Evolutionary conservation across 2,329 filamentous ascomycete species (phyloP), one percentile per base, ranked within the genome.

Genomic region (Aspergillus terreus): DNA sequence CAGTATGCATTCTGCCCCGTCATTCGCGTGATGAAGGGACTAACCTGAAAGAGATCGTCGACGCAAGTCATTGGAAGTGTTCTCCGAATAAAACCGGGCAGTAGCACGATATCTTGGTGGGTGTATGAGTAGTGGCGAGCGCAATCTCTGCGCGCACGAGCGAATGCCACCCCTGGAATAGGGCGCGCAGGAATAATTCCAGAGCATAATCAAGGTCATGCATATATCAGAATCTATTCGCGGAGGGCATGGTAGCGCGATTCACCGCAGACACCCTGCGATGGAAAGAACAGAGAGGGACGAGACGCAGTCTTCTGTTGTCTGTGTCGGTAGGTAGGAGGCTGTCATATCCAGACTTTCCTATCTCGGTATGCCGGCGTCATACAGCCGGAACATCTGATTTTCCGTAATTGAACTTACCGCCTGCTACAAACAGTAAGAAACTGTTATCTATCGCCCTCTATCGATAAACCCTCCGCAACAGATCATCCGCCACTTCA

Each of bases 41-140:
- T 35, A 57, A 72, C 69, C 63, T 25, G 63, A 62, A 42, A 72
- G 64, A 6, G 65, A 63, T 38, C 49, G 50, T 40, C 45, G 57
- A 11, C 15, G 44, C n/a, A 27, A 15, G 4, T 47, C 38, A 30
- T 23, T 47, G 46, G 54, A 50, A 21, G 32, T 43, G 44, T 46
- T 23, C 6, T 52, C 33, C 11, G 59, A 45, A 10, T 58, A 58
- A 19, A 51, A 49, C 19, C 54, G 49, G 9, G 62, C 19, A 12
- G 40, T 56, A 12, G 36, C 45, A 44, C 52, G 44, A 21, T 54
- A 53, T 47, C 51, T 57, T 41, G 54, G 56, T 38, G 54, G 44
- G 45, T 49, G 56, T 38, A 56, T 21, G 40, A 51, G 33, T 21
- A 55, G 53, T 50, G 57, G 52, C 53, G 55, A 55, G 49, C 61